These are phyloP conservation scores for Xerocomus amazonicus DNA, from an alignment of 1,284 basidiomycete genomes.

Conservation along the genomic window DNA sequence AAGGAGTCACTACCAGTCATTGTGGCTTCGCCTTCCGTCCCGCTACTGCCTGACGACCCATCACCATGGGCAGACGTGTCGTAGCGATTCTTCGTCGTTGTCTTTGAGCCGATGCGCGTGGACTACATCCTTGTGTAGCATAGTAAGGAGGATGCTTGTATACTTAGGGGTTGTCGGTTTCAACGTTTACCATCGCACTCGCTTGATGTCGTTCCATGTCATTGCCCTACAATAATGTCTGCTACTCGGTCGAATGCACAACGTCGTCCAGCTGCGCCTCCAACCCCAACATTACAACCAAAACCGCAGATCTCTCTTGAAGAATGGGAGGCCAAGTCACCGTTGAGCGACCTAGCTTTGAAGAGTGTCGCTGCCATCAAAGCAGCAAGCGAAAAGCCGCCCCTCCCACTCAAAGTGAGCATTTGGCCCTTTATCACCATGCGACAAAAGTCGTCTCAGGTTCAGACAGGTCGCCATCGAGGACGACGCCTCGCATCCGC, in stretches of 20 bases:
- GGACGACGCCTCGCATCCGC: constrained; percentile 39
- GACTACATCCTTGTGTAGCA: constrained; percentile 10
- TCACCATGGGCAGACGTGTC: constrained; percentile 30
- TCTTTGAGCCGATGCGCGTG: constrained; percentile 10
- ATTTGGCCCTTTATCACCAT: neutral
- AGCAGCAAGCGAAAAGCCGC: constrained; percentile 55
- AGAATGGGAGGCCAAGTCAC: constrained; percentile 85
- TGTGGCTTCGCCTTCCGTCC: constrained; percentile 7
- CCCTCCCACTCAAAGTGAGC: constrained; percentile 72
- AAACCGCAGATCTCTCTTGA: constrained; percentile 60
- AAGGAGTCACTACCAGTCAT: constrained; percentile 11
- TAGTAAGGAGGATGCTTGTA: constrained; percentile 1
- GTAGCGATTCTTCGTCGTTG: constrained; percentile 10
- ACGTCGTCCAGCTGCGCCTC: constrained; percentile 27
- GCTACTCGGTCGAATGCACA: constrained; percentile 17
- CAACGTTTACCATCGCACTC: neutral
- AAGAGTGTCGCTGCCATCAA: constrained; percentile 67
- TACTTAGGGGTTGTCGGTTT: neutral
- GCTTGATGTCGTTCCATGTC: neutral
- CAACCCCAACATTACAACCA: constrained; percentile 30
- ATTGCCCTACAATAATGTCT: constrained; percentile 19
- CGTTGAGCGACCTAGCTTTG: constrained; percentile 66
- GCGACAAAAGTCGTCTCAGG: constrained; percentile 12
- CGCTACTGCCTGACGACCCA: constrained; percentile 22
- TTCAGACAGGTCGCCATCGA: constrained; percentile 36